Evolutionary conservation across 139 green algal genomes (phyloP).

Genomic region (Chlorella sp.): DNA sequence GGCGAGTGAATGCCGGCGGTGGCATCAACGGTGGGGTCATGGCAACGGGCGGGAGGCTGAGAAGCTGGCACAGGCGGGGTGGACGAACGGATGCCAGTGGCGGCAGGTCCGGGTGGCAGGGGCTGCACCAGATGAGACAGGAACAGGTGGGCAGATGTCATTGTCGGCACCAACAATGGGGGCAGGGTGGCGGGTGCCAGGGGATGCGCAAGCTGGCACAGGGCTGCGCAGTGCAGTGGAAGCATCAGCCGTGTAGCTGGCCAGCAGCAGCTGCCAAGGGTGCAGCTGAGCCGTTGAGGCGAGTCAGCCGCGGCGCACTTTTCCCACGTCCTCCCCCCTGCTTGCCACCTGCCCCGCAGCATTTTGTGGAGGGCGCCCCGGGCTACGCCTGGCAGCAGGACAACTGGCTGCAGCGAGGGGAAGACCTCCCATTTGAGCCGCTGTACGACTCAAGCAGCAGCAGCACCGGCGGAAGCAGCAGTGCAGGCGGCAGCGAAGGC

Average conservation of each 20-base stretch:
- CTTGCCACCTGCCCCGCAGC: constrained; percentile 16
- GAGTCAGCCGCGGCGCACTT: neutral
- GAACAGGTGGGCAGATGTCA: too few species aligned
- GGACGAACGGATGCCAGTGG: neutral
- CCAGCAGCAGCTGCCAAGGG: neutral
- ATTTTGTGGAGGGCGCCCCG: constrained; percentile 76
- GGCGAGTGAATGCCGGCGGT: too few species aligned
- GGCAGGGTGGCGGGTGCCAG: too few species aligned
- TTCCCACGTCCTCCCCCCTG: neutral
- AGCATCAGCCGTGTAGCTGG: too few species aligned
- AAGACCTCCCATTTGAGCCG: constrained; percentile 71
- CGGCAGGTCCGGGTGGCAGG: neutral
- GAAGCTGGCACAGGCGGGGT: neutral
- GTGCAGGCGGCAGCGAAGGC: neutral
- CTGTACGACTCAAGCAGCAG: constrained; percentile 55
- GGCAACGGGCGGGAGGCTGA: too few species aligned
- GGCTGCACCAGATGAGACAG: too few species aligned
- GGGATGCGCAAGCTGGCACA: too few species aligned
- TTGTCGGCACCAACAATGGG: too few species aligned
- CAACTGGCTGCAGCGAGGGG: constrained; percentile 85
- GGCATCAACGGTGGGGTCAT: too few species aligned
- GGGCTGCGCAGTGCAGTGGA: too few species aligned
- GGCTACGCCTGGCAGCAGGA: constrained; percentile 61
- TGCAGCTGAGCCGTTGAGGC: neutral
- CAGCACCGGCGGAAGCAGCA: neutral